These are phyloP conservation scores for Penicillium frequentans DNA, from an alignment of 2,329 filamentous ascomycete genomes.

Conservation along the genomic window DNA sequence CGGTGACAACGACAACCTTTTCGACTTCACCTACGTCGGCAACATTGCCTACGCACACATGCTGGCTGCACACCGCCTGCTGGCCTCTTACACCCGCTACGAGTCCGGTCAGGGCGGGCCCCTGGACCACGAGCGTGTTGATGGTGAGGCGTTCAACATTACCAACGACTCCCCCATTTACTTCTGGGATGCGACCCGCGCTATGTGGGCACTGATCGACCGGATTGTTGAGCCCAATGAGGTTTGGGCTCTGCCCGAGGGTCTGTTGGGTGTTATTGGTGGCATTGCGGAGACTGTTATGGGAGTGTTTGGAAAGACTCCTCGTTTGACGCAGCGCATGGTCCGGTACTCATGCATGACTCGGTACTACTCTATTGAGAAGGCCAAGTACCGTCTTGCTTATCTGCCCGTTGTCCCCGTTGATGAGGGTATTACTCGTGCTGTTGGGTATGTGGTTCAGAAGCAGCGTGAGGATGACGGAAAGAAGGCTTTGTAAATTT, in stretches of 20 bases:
- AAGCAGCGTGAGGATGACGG: slow-evolving; percentile 31
- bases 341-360: slow-evolving; percentile 52
- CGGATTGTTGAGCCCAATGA: slow-evolving; percentile 45
- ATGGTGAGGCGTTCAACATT: slow-evolving; percentile 86
- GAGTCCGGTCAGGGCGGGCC: slow-evolving; percentile 56
- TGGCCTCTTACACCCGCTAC: slow-evolving; percentile 54
- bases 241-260: slow-evolving; percentile 44
- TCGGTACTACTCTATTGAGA: slow-evolving; percentile 49
- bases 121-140: slow-evolving; percentile 71
- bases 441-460: slow-evolving; percentile 44
- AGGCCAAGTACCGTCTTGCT: slow-evolving; percentile 47
- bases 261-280: slow-evolving; percentile 41
- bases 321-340: slow-evolving; percentile 45
- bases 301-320: slow-evolving; percentile 46
- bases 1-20: slow-evolving; percentile 69
- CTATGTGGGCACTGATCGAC: slow-evolving; percentile 65
- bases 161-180: slow-evolving; percentile 87
- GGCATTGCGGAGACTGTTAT: slow-evolving; percentile 44
- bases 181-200: slow-evolving; percentile 85
- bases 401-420: slow-evolving; percentile 47
- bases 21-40: slow-evolving; percentile 69
- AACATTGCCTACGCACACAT: slow-evolving; percentile 78
- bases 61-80: slow-evolving; percentile 72
- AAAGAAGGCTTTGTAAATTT: slow-evolving; percentile 42
- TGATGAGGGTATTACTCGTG: slow-evolving; percentile 48